Percentiles rank a stretch among this genome's conserved stretches.
Conservation (phyloP, 768 basidiomycete genomes). For the Panaeolus papilionaceus region DNA sequence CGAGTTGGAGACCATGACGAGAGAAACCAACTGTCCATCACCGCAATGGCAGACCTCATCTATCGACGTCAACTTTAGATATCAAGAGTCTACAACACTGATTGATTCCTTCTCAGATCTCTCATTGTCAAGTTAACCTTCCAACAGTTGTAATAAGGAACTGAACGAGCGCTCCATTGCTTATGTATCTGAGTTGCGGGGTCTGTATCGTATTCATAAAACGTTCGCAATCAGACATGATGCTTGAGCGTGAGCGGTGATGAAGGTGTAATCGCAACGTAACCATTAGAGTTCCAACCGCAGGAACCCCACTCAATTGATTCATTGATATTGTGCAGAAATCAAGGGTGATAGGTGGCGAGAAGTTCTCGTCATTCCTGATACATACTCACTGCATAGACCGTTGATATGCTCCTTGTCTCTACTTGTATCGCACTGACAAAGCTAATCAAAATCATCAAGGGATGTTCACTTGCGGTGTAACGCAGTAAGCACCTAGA, state of each 20-base stretch:
- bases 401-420: too few relatives aligned
- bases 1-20: not conserved
- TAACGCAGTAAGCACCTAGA: not conserved
- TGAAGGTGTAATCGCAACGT: not conserved
- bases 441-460: not conserved
- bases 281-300: not conserved
- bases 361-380: too few relatives aligned
- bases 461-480: not conserved
- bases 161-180: not conserved
- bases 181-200: not conserved
- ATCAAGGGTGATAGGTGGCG: too few relatives aligned
- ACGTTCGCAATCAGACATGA: too few relatives aligned
- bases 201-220: not conserved
- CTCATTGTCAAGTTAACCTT: not conserved
- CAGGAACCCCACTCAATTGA: too few relatives aligned
- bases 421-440: too few relatives aligned
- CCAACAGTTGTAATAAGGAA: not conserved
- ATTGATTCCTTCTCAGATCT: not conserved
- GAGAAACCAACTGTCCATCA: not conserved
- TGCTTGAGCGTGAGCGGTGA: not conserved
- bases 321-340: too few relatives aligned
- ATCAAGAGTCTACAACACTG: too few relatives aligned
- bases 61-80: not conserved
- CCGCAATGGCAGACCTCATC: not conserved
- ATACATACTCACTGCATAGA: too few relatives aligned